These are phyloP conservation scores for Apocynum venetum DNA, from an alignment of 257 asterid genomes.

Conservation along the genomic window DNA sequence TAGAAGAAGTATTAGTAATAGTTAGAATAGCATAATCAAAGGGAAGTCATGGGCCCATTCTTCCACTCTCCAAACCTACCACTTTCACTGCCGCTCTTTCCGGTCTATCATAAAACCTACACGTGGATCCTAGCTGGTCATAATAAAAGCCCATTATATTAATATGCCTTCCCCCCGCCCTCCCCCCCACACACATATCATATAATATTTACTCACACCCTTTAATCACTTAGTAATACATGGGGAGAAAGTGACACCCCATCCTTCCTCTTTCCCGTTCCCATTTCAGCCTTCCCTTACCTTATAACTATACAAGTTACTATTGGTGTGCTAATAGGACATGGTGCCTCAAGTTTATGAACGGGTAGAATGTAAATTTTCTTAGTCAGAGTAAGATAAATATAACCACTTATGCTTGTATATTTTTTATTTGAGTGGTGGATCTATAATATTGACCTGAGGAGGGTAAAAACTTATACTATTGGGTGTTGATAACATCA, in stretches of 20 bases:
- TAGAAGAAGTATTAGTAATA: neutral
- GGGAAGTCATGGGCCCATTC: neutral
- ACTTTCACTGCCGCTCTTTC: slow-evolving; percentile 24
- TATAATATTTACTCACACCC: neutral
- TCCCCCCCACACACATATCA: neutral
- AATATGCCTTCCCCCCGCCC: neutral
- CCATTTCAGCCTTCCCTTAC: neutral
- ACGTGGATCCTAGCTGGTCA: slow-evolving; percentile 15
- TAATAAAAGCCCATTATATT: neutral
- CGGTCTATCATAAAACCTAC: slow-evolving; percentile 8
- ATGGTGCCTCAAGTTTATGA: no score
- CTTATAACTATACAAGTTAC: neutral
- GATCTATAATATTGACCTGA: no score
- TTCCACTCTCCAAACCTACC: neutral
- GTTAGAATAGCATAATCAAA: neutral
- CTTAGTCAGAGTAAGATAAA: no score
- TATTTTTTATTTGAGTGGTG: no score
- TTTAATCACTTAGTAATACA: no score
- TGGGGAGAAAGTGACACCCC: neutral
- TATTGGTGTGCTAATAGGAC: no score
- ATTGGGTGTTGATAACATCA: no score
- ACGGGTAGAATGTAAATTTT: no score
- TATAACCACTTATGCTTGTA: no score
- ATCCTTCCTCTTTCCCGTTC: neutral
- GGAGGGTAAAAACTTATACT: no score